Evolutionary conservation across 2,329 filamentous ascomycete species (phyloP), one percentile per base, ranked within the genome.

Genomic region (Geoglossum cookeanum): DNA sequence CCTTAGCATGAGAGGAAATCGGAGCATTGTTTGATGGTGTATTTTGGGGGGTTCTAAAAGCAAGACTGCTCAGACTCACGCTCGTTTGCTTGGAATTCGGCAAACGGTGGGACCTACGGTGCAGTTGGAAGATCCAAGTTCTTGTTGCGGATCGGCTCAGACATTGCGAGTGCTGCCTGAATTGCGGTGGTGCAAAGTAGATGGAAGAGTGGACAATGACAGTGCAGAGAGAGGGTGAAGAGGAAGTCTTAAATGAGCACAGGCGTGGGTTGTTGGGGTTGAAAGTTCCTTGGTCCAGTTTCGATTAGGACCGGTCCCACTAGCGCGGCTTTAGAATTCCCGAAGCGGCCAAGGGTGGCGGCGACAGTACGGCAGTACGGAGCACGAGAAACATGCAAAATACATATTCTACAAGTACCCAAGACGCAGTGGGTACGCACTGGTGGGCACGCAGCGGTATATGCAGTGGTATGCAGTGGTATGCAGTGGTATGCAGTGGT

Each of bases 1-100:
- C 88, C 75, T 95, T 89, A 65, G 94, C 92, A 73, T 92, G 91
- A 61, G 91, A 97, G 57, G 90, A 94, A 74, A 98, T 97, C 63
- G 92, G 92, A 64, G 94, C 92, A 76, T 91, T 90, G 74, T 83
- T 89, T 64, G 88, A 85, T 64, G 92, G 92, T 58, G 92, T 98
- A 77, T 98, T 98, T 75, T 98, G 92, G 68, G 92, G 92, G 68
- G 92, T 98, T 67, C 92, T 97, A 72, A 68, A 65, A 65, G 67
- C 67, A 68, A 60, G 61, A 55, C 56, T 32, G 15, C 2, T 45
- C 17, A 32, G 17, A 52, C 22, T 29, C 32, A 57, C 22, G 3
- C 54, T 45, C 17, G 57, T 17, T 9, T 35, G 22, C 7, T 17
- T 27, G 22, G n/a, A n/a, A 37, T 32, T 37, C 17, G 15, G 17